A percentile compares a stretch with the other conserved stretches of the same genome.
These are phyloP conservation scores for Globisporangium spiculum DNA, from an alignment of 352 stramenopile genomes.

Conservation along the genomic window DNA sequence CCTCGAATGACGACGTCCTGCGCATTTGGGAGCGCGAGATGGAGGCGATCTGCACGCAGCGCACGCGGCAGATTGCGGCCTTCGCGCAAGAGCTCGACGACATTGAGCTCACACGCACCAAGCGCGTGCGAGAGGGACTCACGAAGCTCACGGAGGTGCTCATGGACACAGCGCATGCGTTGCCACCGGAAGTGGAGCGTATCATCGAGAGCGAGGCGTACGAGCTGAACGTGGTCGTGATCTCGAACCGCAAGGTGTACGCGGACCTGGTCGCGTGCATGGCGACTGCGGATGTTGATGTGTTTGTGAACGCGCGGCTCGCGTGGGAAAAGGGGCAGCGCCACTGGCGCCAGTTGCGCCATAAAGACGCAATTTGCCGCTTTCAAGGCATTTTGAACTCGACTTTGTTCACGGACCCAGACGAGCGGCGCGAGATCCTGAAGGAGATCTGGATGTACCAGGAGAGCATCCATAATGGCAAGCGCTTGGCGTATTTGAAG, in stretches of 20 bases:
- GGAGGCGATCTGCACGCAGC: constrained; percentile 38
- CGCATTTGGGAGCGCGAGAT: constrained; percentile 35
- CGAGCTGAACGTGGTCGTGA: constrained; percentile 82
- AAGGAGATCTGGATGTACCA: constrained; percentile 53
- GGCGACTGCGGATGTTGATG: constrained; percentile 61
- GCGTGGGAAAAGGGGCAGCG: constrained; percentile 61
- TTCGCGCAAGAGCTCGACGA: constrained; percentile 48
- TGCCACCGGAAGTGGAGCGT: constrained; percentile 65
- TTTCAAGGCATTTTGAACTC: constrained; percentile 67
- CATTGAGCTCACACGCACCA: constrained; percentile 52
- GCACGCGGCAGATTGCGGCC: constrained; percentile 32
- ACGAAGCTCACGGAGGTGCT: constrained; percentile 43
- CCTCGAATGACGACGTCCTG: constrained; percentile 34
- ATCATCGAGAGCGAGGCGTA: constrained; percentile 72
- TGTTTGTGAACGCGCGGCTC: constrained; percentile 49
- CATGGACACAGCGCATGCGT: constrained; percentile 64
- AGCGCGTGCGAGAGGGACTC: constrained; percentile 37
- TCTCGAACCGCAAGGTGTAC: constrained; percentile 75
- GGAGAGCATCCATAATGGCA: constrained; percentile 40
- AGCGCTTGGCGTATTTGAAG: constrained; percentile 44
- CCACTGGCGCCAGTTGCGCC: constrained; percentile 72
- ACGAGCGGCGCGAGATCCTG: constrained; percentile 55
- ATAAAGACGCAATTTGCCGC: constrained; percentile 61
- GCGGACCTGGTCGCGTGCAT: constrained; percentile 68
- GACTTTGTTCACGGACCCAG: constrained; percentile 64